A percentile compares a stretch with the other conserved stretches of the same genome.
Conservation (phyloP, 768 basidiomycete species). For the Candolleomyces eurysporus region DNA sequence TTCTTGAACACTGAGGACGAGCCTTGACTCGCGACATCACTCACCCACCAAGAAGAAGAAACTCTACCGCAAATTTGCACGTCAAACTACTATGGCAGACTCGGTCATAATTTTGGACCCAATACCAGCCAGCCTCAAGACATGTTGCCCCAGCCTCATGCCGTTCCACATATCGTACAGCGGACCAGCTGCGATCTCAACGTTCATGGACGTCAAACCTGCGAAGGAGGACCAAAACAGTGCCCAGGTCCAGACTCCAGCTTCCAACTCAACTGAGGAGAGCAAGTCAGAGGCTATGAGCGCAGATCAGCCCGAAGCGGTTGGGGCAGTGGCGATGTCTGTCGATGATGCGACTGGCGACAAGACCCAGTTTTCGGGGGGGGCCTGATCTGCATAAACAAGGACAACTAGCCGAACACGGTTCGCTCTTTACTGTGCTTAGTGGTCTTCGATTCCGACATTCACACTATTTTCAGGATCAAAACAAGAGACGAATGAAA, state of each 20-base stretch:
- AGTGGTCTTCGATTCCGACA: not conserved
- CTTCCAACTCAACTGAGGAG: not conserved
- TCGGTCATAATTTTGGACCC: not conserved
- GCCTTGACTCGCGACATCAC: not conserved
- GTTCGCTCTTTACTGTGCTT: not conserved
- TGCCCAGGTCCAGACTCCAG: not conserved
- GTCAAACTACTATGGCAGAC: not conserved
- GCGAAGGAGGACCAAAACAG: slow-evolving; percentile 13
- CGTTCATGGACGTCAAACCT: slow-evolving; percentile 62
- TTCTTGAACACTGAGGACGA: not conserved
- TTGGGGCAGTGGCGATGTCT: not conserved
- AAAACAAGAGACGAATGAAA: not conserved
- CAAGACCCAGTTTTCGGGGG: too few relatives aligned
- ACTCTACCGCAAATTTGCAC: not conserved
- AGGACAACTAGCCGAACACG: too few relatives aligned
- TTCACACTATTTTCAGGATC: not conserved
- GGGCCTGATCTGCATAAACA: too few relatives aligned
- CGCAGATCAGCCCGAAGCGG: not conserved
- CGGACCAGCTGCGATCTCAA: slow-evolving; percentile 71
- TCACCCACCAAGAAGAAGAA: not conserved
- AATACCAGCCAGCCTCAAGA: not conserved
- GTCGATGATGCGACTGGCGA: not conserved
- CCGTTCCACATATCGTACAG: slow-evolving; percentile 75
- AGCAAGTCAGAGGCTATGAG: not conserved
- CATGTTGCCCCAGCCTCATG: slow-evolving; percentile 69